Evolutionary conservation across 345 rosid genomes (phyloP).

Genomic region (Eucalyptus tenuipes): DNA sequence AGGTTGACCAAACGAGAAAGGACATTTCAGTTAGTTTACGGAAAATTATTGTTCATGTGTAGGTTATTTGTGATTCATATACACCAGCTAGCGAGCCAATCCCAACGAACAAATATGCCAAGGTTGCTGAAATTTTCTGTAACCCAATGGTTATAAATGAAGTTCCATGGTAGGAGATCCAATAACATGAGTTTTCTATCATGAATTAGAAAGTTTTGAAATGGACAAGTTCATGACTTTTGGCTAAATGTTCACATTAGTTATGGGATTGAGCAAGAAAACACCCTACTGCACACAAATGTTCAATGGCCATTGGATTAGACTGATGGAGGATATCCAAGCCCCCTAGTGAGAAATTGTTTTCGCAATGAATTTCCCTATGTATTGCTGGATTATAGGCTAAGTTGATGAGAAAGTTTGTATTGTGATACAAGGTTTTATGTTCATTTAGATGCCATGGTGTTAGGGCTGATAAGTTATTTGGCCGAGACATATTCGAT

Average conservation of each 20-base stretch:
- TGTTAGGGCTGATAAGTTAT: constrained; percentile 83
- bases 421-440: neutral
- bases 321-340: constrained; percentile 45
- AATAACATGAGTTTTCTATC: no score
- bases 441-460: constrained; percentile 60
- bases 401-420: neutral
- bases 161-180: constrained; percentile 47
- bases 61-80: constrained; percentile 81
- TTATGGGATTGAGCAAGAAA: constrained; percentile 94
- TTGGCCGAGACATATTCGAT: constrained; percentile 72
- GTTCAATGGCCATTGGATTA: constrained; percentile 94
- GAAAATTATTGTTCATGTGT: neutral
- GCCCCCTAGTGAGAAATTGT: constrained; percentile 54
- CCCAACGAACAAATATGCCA: constrained; percentile 83
- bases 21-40: neutral
- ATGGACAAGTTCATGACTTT: neutral
- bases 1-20: neutral
- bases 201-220: neutral
- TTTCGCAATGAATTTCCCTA: no score
- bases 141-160: constrained; percentile 51
- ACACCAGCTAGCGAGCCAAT: constrained; percentile 85
- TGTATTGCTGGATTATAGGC: neutral
- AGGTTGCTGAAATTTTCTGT: constrained; percentile 66
- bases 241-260: neutral
- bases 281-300: constrained; percentile 69